Evolutionary conservation across 257 asterid genomes (phyloP).

Genomic region (Gentiana straminea): DNA sequence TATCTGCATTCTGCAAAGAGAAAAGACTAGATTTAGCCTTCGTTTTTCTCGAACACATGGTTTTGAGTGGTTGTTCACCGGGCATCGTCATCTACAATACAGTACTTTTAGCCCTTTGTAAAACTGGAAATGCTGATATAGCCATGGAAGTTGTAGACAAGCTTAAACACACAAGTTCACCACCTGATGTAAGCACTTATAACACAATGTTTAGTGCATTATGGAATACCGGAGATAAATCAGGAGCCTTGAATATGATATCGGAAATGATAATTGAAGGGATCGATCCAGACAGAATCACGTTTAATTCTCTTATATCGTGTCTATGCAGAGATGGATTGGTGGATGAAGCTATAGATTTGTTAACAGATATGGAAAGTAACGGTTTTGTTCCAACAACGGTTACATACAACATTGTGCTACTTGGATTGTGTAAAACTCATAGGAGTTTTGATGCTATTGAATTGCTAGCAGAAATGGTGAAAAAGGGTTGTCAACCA

Average conservation of each 20-base stretch:
- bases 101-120: slow-evolving; percentile 62
- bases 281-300: slow-evolving; percentile 61
- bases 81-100: slow-evolving; percentile 75
- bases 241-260: slow-evolving; percentile 37
- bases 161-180: slow-evolving; percentile 52
- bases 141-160: slow-evolving; percentile 62
- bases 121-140: slow-evolving; percentile 43
- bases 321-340: slow-evolving; percentile 73
- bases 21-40: slow-evolving; percentile 68
- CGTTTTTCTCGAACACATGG: slow-evolving; percentile 56
- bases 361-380: slow-evolving; percentile 52
- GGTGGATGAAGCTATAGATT: slow-evolving; percentile 62
- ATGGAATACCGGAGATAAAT: slow-evolving; percentile 59
- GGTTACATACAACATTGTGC: slow-evolving; percentile 55
- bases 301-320: slow-evolving; percentile 69
- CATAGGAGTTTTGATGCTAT: slow-evolving; percentile 52
- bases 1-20: slow-evolving; percentile 59
- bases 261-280: slow-evolving; percentile 57
- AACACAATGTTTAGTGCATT: slow-evolving; percentile 63
- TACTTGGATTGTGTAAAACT: slow-evolving; percentile 82
- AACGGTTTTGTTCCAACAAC: slow-evolving; percentile 46
- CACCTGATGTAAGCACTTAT: slow-evolving; percentile 75
- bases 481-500: slow-evolving; percentile 42
- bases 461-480: slow-evolving; percentile 43
- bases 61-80: slow-evolving; percentile 56